Conservation (phyloP, 805 yeast genomes). For the Candida sphagnicola region DNA sequence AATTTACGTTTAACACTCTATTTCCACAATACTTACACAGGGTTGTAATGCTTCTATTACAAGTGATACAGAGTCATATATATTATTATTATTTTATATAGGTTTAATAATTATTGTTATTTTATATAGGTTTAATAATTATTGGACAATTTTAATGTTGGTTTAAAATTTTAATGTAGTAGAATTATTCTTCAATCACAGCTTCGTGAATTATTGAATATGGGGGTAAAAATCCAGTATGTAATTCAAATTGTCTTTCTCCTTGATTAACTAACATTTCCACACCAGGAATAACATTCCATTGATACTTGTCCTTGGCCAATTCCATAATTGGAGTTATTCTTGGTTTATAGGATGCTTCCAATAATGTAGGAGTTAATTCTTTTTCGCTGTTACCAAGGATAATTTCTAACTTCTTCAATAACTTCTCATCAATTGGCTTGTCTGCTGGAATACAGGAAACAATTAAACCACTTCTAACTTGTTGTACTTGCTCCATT, state of each 20-base stretch:
- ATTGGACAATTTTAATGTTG: background rate
- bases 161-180: background rate
- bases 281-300: constrained; percentile 88
- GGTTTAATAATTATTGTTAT: too few species aligned
- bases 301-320: constrained; percentile 57
- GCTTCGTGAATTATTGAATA: constrained; percentile 59
- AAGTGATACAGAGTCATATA: too few species aligned
- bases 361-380: constrained; percentile 59
- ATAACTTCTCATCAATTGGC: constrained; percentile 54
- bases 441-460: constrained; percentile 83
- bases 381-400: constrained; percentile 38
- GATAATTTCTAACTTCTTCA: constrained; percentile 44
- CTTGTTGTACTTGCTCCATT: constrained; percentile 39
- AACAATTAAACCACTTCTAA: constrained; percentile 55
- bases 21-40: too few species aligned
- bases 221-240: constrained; percentile 69
- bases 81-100: too few species aligned
- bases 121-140: background rate
- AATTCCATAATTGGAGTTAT: constrained; percentile 82
- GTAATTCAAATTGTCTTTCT: constrained; percentile 73
- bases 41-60: too few species aligned
- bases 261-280: constrained; percentile 95
- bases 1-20: too few species aligned
- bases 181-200: constrained; percentile 34
- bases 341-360: constrained; percentile 92